Evolutionary conservation across 805 yeast species (phyloP).

Genomic region (Blastobotrys mokoenaii): DNA sequence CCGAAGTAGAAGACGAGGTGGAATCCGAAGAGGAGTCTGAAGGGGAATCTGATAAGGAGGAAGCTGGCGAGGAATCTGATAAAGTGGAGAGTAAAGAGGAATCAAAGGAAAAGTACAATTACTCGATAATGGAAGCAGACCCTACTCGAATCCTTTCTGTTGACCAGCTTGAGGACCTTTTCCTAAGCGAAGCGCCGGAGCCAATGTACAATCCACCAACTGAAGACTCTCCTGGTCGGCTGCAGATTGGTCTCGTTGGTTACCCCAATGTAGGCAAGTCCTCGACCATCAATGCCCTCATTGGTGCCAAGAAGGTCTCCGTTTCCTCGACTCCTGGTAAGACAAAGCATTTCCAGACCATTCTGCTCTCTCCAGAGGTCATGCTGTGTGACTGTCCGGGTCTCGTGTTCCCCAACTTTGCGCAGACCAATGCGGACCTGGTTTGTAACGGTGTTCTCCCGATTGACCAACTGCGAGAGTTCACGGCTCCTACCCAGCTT

Average conservation of each 20-base stretch:
- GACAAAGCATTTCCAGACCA: conserved; percentile 97
- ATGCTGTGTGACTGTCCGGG: conserved; percentile 98
- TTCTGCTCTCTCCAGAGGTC: conserved; percentile 71
- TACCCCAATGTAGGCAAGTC: conserved; percentile 96
- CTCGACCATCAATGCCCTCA: conserved; percentile 94
- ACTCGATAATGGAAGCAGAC: conserved; percentile 29
- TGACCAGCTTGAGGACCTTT: conserved; percentile 75
- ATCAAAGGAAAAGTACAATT: conserved; percentile 23
- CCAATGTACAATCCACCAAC: conserved; percentile 31
- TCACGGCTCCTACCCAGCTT: conserved; percentile 77
- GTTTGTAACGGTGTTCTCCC: conserved; percentile 99
- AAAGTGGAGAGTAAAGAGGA: conserved; percentile 16
- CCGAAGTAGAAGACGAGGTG: conserved; percentile 17
- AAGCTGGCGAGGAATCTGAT: conserved; percentile 14
- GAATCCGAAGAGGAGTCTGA: conserved; percentile 13
- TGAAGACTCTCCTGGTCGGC: conserved; percentile 37
- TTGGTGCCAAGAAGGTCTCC: conserved; percentile 95
- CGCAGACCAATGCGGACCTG: conserved; percentile 90
- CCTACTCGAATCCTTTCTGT: conserved; percentile 67
- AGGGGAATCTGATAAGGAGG: conserved; percentile 2
- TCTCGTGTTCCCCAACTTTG: conserved; percentile 95
- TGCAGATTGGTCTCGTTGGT: conserved; percentile 93
- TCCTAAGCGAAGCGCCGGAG: conserved; percentile 64
- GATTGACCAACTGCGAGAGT: conserved; percentile 91
- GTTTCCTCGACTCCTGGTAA: conserved; percentile 98